phyloP scores from a whole-genome alignment of 2,329 filamentous ascomycete genomes.

The Zopfia rhizophila region DNA sequence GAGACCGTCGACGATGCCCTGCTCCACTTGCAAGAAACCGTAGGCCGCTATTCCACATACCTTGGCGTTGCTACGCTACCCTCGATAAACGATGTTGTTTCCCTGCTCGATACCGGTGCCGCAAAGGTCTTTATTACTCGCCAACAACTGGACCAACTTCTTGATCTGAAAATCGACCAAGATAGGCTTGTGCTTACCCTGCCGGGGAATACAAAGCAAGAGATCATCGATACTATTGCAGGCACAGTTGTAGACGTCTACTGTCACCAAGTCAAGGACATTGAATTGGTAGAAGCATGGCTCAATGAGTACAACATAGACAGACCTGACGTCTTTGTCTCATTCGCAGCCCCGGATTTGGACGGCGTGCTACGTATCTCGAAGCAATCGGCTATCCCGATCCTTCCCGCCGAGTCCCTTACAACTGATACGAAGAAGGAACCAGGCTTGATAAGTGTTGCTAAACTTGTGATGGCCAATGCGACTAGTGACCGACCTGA shows the following conservation, averaged over 20 bases:
- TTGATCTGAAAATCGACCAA: constrained; percentile 62
- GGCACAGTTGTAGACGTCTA: constrained; percentile 59
- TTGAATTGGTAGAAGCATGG: constrained; percentile 57
- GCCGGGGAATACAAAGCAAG: constrained; percentile 54
- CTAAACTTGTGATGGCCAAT: constrained; percentile 76
- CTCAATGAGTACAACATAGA: constrained; percentile 61
- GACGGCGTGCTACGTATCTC: constrained; percentile 55
- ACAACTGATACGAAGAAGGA: constrained; percentile 73
- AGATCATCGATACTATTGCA: constrained; percentile 52
- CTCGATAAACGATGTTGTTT: constrained; percentile 77
- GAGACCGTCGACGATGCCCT: constrained; percentile 60
- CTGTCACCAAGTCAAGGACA: constrained; percentile 54
- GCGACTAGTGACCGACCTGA: constrained; percentile 86
- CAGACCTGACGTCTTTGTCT: constrained; percentile 62
- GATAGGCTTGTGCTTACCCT: constrained; percentile 68
- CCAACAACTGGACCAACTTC: constrained; percentile 70
- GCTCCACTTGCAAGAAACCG: constrained; percentile 66
- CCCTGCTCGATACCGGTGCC: constrained; percentile 85
- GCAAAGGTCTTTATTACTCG: constrained; percentile 83
- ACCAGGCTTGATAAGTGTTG: constrained; percentile 70
- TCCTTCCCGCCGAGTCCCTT: constrained; percentile 76
- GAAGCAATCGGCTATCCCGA: constrained; percentile 68
- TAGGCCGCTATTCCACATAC: constrained; percentile 70
- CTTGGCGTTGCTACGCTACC: constrained; percentile 79
- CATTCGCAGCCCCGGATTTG: constrained; percentile 54